Evolutionary conservation across 2,329 filamentous ascomycete species (phyloP).

Genomic region (Trichophyton rubrum): DNA sequence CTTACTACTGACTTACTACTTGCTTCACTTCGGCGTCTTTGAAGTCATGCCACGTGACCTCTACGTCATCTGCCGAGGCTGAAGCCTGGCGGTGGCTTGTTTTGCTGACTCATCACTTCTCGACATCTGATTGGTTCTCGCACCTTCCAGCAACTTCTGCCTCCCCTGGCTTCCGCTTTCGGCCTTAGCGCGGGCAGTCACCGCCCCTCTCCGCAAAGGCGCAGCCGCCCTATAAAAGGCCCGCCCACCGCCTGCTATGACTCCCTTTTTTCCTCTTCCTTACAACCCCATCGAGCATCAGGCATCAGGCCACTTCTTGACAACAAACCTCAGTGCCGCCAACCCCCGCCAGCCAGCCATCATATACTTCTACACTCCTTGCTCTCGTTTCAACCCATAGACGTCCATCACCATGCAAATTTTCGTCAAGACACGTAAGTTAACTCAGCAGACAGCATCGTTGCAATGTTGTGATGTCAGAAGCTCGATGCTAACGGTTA

Average conservation of each 20-base stretch:
- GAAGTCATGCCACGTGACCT: not conserved
- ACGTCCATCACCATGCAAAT: conserved; percentile 65
- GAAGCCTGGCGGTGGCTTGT: not conserved
- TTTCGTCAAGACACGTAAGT: conserved; percentile 92
- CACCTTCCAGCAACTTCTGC: not conserved
- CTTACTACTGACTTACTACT: too few relatives aligned
- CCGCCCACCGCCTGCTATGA: conserved; percentile 13
- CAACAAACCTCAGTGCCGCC: not conserved
- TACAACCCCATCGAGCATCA: conserved; percentile 4
- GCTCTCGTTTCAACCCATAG: not conserved
- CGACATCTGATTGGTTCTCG: not conserved
- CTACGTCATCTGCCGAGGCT: conserved; percentile 1
- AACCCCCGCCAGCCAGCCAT: conserved; percentile 11
- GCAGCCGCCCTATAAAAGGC: conserved; percentile 15
- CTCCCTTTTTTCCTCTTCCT: conserved; percentile 9
- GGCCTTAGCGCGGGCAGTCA: conserved; percentile 7
- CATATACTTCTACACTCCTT: not conserved
- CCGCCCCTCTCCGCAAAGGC: not conserved
- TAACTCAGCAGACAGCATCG: conserved; percentile 7
- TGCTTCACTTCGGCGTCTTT: too few relatives aligned
- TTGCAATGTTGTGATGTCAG: too few relatives aligned
- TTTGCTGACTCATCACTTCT: not conserved
- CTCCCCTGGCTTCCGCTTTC: not conserved
- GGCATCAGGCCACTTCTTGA: not conserved
- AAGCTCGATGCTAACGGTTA: not conserved